A percentile compares a stretch with the other conserved stretches of the same genome.
Evolutionary conservation across 306 rosid species (phyloP).

Genomic region (Dryas alaskensis): DNA sequence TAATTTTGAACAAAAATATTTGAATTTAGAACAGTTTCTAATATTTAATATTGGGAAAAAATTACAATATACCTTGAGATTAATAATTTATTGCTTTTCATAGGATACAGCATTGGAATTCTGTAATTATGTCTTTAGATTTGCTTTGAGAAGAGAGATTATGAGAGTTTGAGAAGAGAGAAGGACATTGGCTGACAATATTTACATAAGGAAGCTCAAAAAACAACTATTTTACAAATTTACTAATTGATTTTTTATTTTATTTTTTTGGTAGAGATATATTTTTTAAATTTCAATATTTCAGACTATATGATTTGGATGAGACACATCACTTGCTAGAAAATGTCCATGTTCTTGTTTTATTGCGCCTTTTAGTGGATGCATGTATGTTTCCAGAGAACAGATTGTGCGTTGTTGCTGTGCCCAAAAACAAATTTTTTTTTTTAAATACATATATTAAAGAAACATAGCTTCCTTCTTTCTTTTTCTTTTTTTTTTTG

Average conservation of each 20-base stretch:
- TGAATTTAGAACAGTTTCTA: no score
- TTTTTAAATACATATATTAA: background rate
- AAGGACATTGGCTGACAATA: background rate
- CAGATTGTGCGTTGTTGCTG: background rate
- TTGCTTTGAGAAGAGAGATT: background rate
- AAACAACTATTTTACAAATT: background rate
- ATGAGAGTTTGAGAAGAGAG: background rate
- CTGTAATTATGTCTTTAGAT: background rate
- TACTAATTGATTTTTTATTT: background rate
- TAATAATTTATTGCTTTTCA: background rate
- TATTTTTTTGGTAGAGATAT: no score
- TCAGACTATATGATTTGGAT: background rate
- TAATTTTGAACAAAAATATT: no score
- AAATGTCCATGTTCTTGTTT: slow-evolving; percentile 11
- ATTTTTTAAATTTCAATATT: background rate
- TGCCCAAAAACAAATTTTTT: background rate
- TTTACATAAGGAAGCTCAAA: background rate
- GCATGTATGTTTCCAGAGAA: slow-evolving; percentile 7
- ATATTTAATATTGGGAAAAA: no score
- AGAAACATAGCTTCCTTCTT: no score
- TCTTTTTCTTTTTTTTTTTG: no score
- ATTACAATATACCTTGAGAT: background rate
- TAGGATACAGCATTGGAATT: background rate
- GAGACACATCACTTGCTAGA: slow-evolving; percentile 6
- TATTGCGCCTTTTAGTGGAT: background rate